Evolutionary conservation across 164 flowering plant genomes (phyloP), one percentile per base, ranked within the genome.

Genomic region (Liquidambar formosana): DNA sequence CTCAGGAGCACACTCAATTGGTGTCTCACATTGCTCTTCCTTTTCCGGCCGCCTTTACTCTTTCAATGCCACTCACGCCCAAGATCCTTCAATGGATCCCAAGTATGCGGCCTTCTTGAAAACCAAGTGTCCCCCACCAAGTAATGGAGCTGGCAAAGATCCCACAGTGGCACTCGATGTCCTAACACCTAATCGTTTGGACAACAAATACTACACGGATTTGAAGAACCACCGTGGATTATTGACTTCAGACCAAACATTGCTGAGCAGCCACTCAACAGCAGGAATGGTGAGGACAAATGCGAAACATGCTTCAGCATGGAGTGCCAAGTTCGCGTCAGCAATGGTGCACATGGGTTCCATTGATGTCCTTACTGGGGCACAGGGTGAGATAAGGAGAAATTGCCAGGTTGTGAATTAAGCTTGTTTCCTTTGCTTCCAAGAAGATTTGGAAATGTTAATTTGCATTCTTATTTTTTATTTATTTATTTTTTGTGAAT

Each of bases 1-100:
- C 10, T 77, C 85, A 0, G 85, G 87, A 0, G 85, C 83, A 1
- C 80, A 81, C 57, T 69, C 85, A 16, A 73, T 81, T 11, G 82
- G 85, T 0, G 75, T 76, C 9, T 66, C 81, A 0, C 82, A 81
- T 22, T 82, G 85, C 25, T 72, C 79, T 11, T 67, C 80, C 27
- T 79, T 79, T 66, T 57, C 74, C 1, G 26, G 41, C 8, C 62
- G 81, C 10, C 73, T 81, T 3, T 76, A 73, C 64, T 43, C 59
- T 19, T 80, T 80, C 75, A 81, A 73, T 33, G 14, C 71, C 5
- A 73, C 79, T 6, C 61, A 65, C 41, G 59, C 73, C 9, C 74
- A 74, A 57, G 84, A 74, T 43, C 80, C 82, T 26, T 71, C 80
- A 0, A 28, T 79, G 71, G 73, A 81, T 16, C 60, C 71, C 8